These are phyloP conservation scores for Verticillium alfalfae DNA, from an alignment of 2,329 filamentous ascomycete species.

Conservation along the genomic window DNA sequence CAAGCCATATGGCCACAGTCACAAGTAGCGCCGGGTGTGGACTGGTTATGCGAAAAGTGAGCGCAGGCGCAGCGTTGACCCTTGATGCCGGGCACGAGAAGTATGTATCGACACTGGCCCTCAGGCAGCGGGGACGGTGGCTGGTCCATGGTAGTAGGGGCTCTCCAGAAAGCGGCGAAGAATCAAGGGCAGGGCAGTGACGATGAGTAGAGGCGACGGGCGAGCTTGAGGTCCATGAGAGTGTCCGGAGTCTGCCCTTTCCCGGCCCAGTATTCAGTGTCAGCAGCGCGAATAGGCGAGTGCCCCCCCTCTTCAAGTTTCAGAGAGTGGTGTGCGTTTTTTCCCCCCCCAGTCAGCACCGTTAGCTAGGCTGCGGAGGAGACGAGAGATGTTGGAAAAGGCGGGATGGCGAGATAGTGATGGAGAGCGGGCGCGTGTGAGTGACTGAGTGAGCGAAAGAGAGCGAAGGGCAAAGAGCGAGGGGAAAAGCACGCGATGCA, in stretches of 20 bases:
- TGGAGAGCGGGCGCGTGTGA: too few relatives aligned
- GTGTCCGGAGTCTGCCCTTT: too few relatives aligned
- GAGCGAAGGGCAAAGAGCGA: neutral
- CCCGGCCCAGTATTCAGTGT: too few relatives aligned
- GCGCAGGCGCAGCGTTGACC: slow-evolving; percentile 55
- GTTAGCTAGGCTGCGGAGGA: neutral
- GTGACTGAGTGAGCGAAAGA: neutral
- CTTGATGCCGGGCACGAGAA: slow-evolving; percentile 50
- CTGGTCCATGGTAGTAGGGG: neutral
- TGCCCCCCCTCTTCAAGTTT: too few relatives aligned
- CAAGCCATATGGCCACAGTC: slow-evolving; percentile 57
- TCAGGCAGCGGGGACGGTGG: slow-evolving; percentile 33
- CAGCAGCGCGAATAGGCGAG: too few relatives aligned
- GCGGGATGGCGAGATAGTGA: neutral
- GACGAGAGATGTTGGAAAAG: neutral
- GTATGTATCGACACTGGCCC: slow-evolving; percentile 55
- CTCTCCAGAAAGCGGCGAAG: neutral
- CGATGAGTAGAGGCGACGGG: neutral
- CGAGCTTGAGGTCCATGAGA: neutral
- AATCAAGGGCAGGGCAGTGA: neutral
- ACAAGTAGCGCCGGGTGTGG: slow-evolving; percentile 49
- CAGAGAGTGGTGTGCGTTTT: too few relatives aligned
- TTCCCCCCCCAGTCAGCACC: neutral
- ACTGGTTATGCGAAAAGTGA: slow-evolving; percentile 48
- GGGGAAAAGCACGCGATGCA: neutral